Conservation (phyloP, 306 rosid genomes). For the Citrullus colocynthis region DNA sequence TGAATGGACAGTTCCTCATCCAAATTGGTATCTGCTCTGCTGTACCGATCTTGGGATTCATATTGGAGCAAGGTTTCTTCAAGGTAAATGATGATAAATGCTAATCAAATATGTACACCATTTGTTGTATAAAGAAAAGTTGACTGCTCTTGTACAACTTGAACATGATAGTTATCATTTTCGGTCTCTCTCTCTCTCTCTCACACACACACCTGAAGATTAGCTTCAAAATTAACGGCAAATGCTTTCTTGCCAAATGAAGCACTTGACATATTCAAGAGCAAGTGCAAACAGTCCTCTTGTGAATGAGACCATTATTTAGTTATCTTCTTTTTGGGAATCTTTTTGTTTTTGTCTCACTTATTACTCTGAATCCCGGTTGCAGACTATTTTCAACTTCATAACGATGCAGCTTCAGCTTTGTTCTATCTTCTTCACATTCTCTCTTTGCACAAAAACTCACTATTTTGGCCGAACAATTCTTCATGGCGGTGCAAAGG, state of each 20-base stretch:
- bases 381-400: constrained; percentile 82
- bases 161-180: neutral
- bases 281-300: neutral
- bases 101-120: neutral
- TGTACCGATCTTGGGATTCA: constrained; percentile 71
- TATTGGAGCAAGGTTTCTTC: constrained; percentile 82
- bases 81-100: constrained; percentile 31
- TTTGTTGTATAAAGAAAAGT: neutral
- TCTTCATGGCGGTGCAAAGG: constrained; percentile 99
- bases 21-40: constrained; percentile 92
- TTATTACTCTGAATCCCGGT: constrained; percentile 12
- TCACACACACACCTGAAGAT: neutral
- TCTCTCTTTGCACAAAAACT: constrained; percentile 79
- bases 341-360: neutral
- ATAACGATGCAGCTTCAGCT: constrained; percentile 93
- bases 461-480: constrained; percentile 95
- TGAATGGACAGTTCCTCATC: constrained; percentile 72
- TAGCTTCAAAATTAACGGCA: neutral
- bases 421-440: constrained; percentile 82
- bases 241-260: neutral
- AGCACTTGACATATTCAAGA: neutral
- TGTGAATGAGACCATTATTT: neutral
- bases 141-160: neutral
- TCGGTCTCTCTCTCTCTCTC: neutral
- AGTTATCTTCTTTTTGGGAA: neutral